Evolutionary conservation across 768 basidiomycete species (phyloP).

Genomic region (Mycena polygramma): DNA sequence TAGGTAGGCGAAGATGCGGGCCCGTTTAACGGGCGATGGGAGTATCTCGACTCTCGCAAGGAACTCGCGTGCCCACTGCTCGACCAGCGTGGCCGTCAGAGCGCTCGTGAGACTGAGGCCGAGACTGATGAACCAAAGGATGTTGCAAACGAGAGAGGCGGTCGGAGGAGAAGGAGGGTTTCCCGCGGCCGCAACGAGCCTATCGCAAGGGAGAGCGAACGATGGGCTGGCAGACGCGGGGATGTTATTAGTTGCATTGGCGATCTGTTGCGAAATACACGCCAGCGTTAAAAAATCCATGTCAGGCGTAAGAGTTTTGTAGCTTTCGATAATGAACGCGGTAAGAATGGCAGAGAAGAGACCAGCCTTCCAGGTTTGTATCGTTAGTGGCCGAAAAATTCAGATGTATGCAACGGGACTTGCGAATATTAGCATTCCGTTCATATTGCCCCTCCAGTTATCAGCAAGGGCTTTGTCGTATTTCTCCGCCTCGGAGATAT

Average conservation of each 20-base stretch:
- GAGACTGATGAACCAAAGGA: conserved; percentile 37
- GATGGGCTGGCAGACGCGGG: background rate
- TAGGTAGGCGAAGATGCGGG: conserved; percentile 25
- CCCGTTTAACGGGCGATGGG: conserved; percentile 32
- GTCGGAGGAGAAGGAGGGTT: background rate
- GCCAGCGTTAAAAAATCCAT: background rate
- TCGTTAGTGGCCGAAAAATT: background rate
- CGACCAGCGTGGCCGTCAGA: conserved; percentile 35
- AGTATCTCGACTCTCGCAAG: conserved; percentile 28
- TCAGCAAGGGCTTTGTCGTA: conserved; percentile 38
- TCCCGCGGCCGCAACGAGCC: background rate
- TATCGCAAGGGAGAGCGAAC: background rate
- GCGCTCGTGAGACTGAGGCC: conserved; percentile 36
- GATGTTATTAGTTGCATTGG: background rate
- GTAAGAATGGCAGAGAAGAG: conserved; percentile 37
- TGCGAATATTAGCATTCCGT: conserved; percentile 37
- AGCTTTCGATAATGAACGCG: conserved; percentile 38
- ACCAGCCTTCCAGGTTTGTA: conserved; percentile 27
- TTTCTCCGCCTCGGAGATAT: conserved; percentile 38
- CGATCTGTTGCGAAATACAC: conserved; percentile 17
- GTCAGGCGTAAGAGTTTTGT: conserved; percentile 18
- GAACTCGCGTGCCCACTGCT: conserved; percentile 34
- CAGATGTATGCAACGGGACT: background rate
- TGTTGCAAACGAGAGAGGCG: conserved; percentile 28
- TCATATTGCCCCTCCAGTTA: conserved; percentile 35